These are phyloP conservation scores for Hericium alpestre DNA, from an alignment of 768 basidiomycete species.

Conservation along the genomic window DNA sequence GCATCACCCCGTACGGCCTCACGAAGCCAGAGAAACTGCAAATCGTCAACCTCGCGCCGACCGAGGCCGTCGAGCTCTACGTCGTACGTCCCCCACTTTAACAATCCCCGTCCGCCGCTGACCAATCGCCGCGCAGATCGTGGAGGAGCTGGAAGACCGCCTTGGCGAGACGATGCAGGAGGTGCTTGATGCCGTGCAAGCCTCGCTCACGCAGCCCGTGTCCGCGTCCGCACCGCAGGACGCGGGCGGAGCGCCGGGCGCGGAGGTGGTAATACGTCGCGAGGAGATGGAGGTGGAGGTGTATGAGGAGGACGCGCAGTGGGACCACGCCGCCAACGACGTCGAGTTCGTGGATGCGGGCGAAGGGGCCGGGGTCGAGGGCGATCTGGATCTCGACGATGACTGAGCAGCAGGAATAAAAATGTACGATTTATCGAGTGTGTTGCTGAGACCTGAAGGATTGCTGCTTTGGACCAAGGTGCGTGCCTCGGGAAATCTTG, in stretches of 20 bases:
- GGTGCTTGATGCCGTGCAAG: constrained; percentile 48
- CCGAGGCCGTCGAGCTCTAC: constrained; percentile 75
- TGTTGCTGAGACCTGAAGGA: too few relatives aligned
- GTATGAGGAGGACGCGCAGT: constrained; percentile 3
- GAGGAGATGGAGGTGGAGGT: neutral
- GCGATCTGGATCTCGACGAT: constrained; percentile 15
- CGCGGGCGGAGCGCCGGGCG: neutral
- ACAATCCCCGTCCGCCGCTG: neutral
- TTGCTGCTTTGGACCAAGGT: too few relatives aligned
- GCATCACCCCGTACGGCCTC: constrained; percentile 56
- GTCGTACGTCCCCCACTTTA: constrained; percentile 44
- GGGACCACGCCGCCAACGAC: constrained; percentile 6
- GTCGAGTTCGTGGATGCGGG: constrained; percentile 12
- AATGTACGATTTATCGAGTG: too few relatives aligned
- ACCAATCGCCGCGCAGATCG: constrained; percentile 42
- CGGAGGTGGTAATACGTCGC: neutral
- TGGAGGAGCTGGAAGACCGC: constrained; percentile 85
- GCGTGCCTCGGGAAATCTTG: too few relatives aligned
- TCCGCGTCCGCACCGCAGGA: neutral
- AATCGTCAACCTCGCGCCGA: constrained; percentile 83
- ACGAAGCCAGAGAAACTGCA: constrained; percentile 91
- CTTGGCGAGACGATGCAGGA: constrained; percentile 49
- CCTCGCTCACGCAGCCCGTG: constrained; percentile 23
- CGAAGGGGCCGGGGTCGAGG: constrained; percentile 14
- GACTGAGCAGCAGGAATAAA: neutral